Base-by-base conservation (phyloP, 208 protist genomes). In the Crithidia mellificae region DNA sequence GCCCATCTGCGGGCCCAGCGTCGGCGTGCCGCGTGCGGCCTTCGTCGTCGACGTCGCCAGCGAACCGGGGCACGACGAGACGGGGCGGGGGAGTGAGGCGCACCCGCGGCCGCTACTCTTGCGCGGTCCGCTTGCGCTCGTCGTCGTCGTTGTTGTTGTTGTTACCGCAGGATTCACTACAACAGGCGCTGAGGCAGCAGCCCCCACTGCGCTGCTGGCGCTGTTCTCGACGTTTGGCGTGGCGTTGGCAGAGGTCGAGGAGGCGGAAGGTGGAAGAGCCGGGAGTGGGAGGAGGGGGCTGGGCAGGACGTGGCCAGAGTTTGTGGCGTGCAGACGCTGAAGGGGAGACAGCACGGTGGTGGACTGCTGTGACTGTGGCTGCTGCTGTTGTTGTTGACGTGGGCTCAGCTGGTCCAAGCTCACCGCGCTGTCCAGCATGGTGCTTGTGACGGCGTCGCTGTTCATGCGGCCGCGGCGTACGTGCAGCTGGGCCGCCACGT, bases 401-500 rank as follows among this genome's bases (percentile, higher is more conserved):
- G 29, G 22, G 34, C 24, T 51, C 1, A 38, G 1, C 41, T 34
- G 56, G 20, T 63, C 41, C 22, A 34, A 8, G 24, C 56, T 51
- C 14, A 20, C 56, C 6, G 56, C 56, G 41, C 41, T 49, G 38
- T 38, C 56, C 25, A 51, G 41, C 58, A 52, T 22, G 20, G 58
- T 20, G 41, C 44, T 52, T 1, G 29, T 64, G 5, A 43, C 32
- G 22, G 44, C 52, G 2, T 62, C 47, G 38, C 15, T 66, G 57
- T 41, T 46, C 25, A 0, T 22, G 44, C 52, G 22, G 32, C 3
- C n/a, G 8, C 17, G 41, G 29, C 43, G 58, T 22, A 19, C 12
- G 15, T 24, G 70, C 62, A 75, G 55, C 55, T 68, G 43, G 15
- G 62, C 32, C 14, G 57, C 32, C 7, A 75, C 62, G 20, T 75